Base-by-base conservation (phyloP, 345 rosid genomes). In the Bruguiera gymnorhiza region DNA sequence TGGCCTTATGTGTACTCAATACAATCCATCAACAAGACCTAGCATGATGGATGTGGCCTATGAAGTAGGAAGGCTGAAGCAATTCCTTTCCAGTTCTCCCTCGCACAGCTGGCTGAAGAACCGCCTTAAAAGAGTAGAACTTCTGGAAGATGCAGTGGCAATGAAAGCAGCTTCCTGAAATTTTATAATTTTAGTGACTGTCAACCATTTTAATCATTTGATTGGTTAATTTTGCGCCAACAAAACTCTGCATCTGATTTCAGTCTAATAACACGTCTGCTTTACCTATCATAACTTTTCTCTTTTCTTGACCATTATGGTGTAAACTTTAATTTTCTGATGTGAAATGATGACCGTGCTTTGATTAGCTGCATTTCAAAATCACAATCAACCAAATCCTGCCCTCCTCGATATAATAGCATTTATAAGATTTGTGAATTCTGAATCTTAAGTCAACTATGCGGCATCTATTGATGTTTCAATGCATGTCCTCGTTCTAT, bases 1-100 rank as follows among this genome's bases (percentile, higher is more conserved):
- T 26, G 97, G 99, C 50, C 84, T 91, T 29, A 66, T 91, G 48
- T 95, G 97, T 81, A 87, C 97, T 1, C 97, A 89, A 34, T 75
- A 79, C 62, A 85, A 78, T 69, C 97, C 97, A 65, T 77, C 88
- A 59, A 82, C 85, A 52, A 86, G 99, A 76, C 99, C 99, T 59
- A 85, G 60, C 78, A 95, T 91, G 99, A 69, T 85, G 7, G 92
- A 95, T 73, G 85, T 95, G 1, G 86, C 96, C 21, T 70, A 73
- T 26, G 97, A 92, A 76, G 87, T 95, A 83, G 90, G 88, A 31
- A 71, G 81, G 67, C 82, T 92, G 56, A 95, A 86, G 85, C 90
- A 89, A 16, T 86, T 74, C 75, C 79, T 95, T 20, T 82, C 87
- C 30, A 66, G 63, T 67, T 83, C 83, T 68, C 64, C 85, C 67